phyloP scores from a whole-genome alignment of 2,329 filamentous ascomycete species.

The Sclerotinia sclerotiorum region DNA sequence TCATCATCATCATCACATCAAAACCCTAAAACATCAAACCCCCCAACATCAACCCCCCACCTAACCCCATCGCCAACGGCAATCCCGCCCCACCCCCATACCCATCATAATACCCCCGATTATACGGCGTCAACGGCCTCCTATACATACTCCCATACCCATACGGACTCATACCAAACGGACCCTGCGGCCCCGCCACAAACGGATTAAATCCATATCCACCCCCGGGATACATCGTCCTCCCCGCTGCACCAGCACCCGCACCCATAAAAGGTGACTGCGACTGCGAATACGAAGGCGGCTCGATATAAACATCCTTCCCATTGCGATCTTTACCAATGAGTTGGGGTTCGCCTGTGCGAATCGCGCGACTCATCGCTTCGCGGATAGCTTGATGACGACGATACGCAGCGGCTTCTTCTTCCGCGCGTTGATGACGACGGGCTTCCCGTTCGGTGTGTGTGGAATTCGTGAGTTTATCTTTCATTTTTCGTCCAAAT shows the following conservation, averaged over 20 bases:
- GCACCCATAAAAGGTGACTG: slow-evolving; percentile 11
- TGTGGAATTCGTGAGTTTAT: slow-evolving; percentile 57
- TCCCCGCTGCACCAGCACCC: neutral
- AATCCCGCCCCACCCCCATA: slow-evolving; percentile 49
- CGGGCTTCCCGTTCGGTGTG: slow-evolving; percentile 53
- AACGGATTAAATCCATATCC: slow-evolving; percentile 50
- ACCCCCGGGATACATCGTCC: slow-evolving; percentile 25
- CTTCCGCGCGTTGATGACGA: slow-evolving; percentile 48
- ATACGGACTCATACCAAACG: slow-evolving; percentile 42
- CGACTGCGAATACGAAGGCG: slow-evolving; percentile 41
- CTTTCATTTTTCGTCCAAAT: slow-evolving; percentile 58
- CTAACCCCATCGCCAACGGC: slow-evolving; percentile 47
- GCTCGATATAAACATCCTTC: slow-evolving; percentile 58
- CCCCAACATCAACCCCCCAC: slow-evolving; percentile 49
- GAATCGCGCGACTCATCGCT: slow-evolving; percentile 51
- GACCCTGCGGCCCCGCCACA: slow-evolving; percentile 37
- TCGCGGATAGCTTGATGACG: slow-evolving; percentile 51
- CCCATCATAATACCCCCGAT: slow-evolving; percentile 45
- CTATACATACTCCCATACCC: slow-evolving; percentile 47
- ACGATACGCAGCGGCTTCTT: slow-evolving; percentile 50
- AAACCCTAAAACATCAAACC: slow-evolving; percentile 41
- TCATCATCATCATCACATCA: too few species aligned
- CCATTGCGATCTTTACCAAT: slow-evolving; percentile 55
- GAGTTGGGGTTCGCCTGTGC: slow-evolving; percentile 56
- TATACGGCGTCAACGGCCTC: slow-evolving; percentile 50